These are phyloP conservation scores for Auriscalpium microsporum DNA, from an alignment of 768 basidiomycete genomes.

Conservation along the genomic window DNA sequence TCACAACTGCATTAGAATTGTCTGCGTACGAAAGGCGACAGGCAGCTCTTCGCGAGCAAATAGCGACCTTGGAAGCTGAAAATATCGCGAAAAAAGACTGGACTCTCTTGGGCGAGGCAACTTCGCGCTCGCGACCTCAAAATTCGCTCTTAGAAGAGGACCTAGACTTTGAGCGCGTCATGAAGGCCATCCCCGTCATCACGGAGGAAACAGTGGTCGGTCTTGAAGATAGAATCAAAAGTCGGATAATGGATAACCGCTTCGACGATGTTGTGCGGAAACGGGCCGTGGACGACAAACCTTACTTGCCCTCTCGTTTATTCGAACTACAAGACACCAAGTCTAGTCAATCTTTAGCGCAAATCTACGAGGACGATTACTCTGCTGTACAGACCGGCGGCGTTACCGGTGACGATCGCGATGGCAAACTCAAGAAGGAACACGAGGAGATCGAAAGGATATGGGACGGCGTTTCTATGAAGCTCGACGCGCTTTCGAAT, in stretches of 20 bases:
- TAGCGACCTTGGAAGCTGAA: constrained; percentile 71
- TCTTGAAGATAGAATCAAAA: constrained; percentile 87
- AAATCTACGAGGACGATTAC: constrained; percentile 95
- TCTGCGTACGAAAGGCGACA: constrained; percentile 79
- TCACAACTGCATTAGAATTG: constrained; percentile 36
- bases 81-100: constrained; percentile 88
- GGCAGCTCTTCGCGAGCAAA: constrained; percentile 66
- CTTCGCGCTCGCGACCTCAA: constrained; percentile 72
- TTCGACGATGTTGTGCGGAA: constrained; percentile 93
- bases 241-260: constrained; percentile 70
- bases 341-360: constrained; percentile 81
- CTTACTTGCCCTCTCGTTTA: constrained; percentile 84
- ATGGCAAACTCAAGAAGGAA: constrained; percentile 81
- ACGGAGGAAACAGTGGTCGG: constrained; percentile 79
- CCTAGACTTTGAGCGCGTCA: constrained; percentile 86
- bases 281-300: constrained; percentile 68
- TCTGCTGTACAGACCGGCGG: constrained; percentile 55
- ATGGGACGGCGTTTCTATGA: constrained; percentile 82
- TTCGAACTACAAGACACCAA: constrained; percentile 87
- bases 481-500: constrained; percentile 90
- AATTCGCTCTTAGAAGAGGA: constrained; percentile 91
- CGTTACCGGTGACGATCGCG: constrained; percentile 59
- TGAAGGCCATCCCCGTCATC: constrained; percentile 79
- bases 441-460: constrained; percentile 77
- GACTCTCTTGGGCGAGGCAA: constrained; percentile 88